These are phyloP conservation scores for Dictyophora rubrovolvata DNA, from an alignment of 768 basidiomycete species.

Conservation along the genomic window DNA sequence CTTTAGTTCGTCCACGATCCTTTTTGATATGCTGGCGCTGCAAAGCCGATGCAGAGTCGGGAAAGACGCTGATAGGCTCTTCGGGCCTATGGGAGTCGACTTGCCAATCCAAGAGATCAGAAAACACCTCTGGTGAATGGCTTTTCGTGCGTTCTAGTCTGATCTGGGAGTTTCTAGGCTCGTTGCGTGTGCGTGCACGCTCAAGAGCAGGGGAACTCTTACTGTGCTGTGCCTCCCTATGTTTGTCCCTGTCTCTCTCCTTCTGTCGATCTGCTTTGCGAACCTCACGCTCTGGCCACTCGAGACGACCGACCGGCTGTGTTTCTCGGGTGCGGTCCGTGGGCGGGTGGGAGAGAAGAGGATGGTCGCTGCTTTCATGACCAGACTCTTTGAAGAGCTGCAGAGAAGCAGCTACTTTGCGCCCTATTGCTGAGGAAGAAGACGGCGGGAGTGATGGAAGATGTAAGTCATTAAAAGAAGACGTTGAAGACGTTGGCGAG, in stretches of 20 bases:
- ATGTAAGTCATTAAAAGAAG: slow-evolving; percentile 4
- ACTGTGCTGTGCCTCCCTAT: slow-evolving; percentile 45
- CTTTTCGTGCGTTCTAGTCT: slow-evolving; percentile 2
- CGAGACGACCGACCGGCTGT: slow-evolving; percentile 47
- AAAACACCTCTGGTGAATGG: background rate
- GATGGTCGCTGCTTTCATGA: background rate
- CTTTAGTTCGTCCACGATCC: background rate
- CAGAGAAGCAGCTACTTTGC: slow-evolving; percentile 75
- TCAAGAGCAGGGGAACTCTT: slow-evolving; percentile 55
- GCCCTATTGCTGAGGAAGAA: slow-evolving; percentile 42
- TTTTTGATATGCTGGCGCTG: background rate
- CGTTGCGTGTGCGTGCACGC: slow-evolving; percentile 44
- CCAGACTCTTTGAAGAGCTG: slow-evolving; percentile 73
- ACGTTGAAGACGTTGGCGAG: slow-evolving; percentile 9
- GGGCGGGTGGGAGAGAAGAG: slow-evolving; percentile 20
- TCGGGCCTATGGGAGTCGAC: background rate
- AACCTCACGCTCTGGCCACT: slow-evolving; percentile 64
- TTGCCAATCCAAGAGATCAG: slow-evolving; percentile 10
- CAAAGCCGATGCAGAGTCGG: background rate
- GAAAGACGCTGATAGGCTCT: background rate
- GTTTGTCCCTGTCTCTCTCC: slow-evolving; percentile 30
- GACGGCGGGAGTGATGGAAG: slow-evolving; percentile 1
- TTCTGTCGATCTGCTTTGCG: slow-evolving; percentile 73
- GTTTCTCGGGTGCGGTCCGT: slow-evolving; percentile 25
- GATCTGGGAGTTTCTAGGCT: slow-evolving; percentile 7